These are phyloP conservation scores for Chrysoporthe austroafricana DNA, from an alignment of 2,329 filamentous ascomycete species.

Conservation along the genomic window DNA sequence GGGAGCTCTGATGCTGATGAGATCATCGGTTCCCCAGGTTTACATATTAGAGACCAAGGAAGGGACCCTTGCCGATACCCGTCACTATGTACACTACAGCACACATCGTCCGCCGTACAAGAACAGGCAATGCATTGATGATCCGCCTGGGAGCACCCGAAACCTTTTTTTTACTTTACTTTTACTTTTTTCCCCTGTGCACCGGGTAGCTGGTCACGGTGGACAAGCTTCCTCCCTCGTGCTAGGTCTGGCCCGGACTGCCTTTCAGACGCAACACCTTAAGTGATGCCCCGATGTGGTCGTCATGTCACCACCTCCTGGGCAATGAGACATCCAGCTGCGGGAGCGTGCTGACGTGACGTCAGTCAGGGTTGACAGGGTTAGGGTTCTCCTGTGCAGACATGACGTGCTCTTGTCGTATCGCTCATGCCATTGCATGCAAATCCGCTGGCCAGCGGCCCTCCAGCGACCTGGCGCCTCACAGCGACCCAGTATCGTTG, in stretches of 20 bases:
- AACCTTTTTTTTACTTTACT: background rate
- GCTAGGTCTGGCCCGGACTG: too few relatives aligned
- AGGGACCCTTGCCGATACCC: background rate
- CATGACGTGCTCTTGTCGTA: background rate
- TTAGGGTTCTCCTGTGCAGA: background rate
- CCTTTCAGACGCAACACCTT: too few relatives aligned
- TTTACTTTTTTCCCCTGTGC: background rate
- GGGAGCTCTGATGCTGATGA: conserved; percentile 17
- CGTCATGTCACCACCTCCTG: too few relatives aligned
- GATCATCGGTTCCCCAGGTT: conserved; percentile 16
- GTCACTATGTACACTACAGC: background rate
- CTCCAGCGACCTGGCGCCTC: background rate
- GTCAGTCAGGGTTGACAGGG: background rate
- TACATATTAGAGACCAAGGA: background rate
- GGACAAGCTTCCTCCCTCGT: too few relatives aligned
- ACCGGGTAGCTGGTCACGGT: too few relatives aligned
- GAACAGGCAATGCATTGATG: background rate
- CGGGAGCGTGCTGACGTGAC: background rate
- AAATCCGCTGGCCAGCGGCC: background rate
- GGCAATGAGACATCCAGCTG: background rate
- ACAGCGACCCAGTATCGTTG: background rate
- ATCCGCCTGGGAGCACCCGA: background rate
- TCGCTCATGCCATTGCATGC: too few relatives aligned
- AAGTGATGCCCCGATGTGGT: too few relatives aligned
- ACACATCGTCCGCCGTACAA: background rate